Evolutionary conservation across 2,329 filamentous ascomycete species (phyloP), one percentile per base, ranked within the genome.

Genomic region (Elsinoe australis): DNA sequence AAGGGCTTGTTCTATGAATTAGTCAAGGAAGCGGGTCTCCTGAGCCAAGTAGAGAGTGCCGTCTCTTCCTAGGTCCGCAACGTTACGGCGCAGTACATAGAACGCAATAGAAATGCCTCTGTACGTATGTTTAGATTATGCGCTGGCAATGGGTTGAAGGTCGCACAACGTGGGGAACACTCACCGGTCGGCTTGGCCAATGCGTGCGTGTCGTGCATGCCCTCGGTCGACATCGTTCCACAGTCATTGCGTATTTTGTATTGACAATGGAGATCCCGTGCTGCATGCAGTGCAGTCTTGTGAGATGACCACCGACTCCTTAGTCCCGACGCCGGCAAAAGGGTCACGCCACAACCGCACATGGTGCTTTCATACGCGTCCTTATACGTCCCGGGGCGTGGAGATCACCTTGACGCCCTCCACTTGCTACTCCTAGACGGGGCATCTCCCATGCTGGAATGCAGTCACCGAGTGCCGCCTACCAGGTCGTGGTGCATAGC

Each of bases 11-110:
- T 98, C 65, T 87, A 92, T 67, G 83, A 89, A 50, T 72, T 98
- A 39, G 92, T 95, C 52, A 89, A 83, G 68, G 89, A 98, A 69
- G 86, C 90, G 3, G 89, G 89, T 32, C 71, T 98, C 52, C 67
- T 83, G 49, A 71, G 75, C 55, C 54, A 58, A 24, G 54, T 65
- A 22, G 60, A 64, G 6, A 22, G 29, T 19, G 7, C 15, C n/a
- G 36, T 44, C 12, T n/a, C 18, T 18, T 29, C 26, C 26, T 29
- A 12, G 26, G 26, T 6, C 6, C 6, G 12, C 6, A 12, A 12
- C 12, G 26, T 7, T 7, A 29, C 26, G 26, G 26, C n/a, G 26
- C 12, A 7, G 26, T 12, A 29, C 7, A 29, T 29, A 29, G 26
- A 29, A 29, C 6, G 6, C 26, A 29, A 29, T 29, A 29, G 26